Conservation (phyloP, 768 basidiomycete species). For the Pisolithus microcarpus region DNA sequence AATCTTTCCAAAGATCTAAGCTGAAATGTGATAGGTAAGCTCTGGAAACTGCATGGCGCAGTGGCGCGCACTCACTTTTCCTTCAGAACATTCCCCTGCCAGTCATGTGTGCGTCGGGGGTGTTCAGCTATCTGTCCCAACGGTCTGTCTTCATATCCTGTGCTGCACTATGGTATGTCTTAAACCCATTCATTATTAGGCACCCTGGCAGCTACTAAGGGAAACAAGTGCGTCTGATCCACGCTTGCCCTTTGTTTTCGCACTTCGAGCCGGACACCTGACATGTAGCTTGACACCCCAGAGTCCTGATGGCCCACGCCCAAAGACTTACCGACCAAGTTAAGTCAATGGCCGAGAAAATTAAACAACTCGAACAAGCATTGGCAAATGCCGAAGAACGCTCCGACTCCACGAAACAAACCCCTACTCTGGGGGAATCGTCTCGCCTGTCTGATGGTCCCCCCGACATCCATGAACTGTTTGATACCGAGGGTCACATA, state of each 20-base stretch:
- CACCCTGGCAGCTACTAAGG: slow-evolving; percentile 46
- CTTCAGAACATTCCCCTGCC: slow-evolving; percentile 43
- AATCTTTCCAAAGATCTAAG: slow-evolving; percentile 35
- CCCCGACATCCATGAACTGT: slow-evolving; percentile 10
- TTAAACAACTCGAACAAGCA: slow-evolving; percentile 41
- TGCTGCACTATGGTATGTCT: background rate
- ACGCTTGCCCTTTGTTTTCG: background rate
- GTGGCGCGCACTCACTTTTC: background rate
- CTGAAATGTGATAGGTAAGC: slow-evolving; percentile 44
- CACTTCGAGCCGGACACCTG: slow-evolving; percentile 2
- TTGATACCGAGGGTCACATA: slow-evolving; percentile 17
- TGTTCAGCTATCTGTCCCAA: slow-evolving; percentile 48
- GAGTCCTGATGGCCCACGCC: slow-evolving; percentile 46
- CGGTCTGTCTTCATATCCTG: slow-evolving; percentile 23
- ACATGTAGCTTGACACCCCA: slow-evolving; percentile 11
- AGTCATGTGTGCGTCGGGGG: slow-evolving; percentile 48
- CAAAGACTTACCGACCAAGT: slow-evolving; percentile 43
- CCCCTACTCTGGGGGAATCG: slow-evolving; percentile 12
- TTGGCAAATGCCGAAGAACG: slow-evolving; percentile 24
- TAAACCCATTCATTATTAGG: slow-evolving; percentile 23
- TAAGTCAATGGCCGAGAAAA: slow-evolving; percentile 33
- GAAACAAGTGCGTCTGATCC: slow-evolving; percentile 41
- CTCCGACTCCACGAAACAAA: slow-evolving; percentile 9
- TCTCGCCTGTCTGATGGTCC: slow-evolving; percentile 2
- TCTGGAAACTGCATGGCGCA: background rate